Conservation (phyloP, 1,284 basidiomycete species). For the Pseudozyma thailandica region DNA sequence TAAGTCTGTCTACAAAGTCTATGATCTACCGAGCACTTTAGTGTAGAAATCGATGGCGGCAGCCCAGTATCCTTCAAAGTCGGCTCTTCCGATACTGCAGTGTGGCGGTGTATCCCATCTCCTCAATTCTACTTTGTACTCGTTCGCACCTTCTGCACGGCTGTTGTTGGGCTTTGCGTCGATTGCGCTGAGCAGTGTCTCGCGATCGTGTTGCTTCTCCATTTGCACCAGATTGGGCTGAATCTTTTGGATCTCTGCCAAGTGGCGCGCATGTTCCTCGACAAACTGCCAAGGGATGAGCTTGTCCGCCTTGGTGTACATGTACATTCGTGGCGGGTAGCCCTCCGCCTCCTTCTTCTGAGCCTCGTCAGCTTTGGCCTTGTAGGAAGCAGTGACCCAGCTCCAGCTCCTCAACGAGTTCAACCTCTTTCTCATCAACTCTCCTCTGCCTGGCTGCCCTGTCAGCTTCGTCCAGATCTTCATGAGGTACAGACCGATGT, state of each 20-base stretch:
- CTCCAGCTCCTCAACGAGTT: constrained; percentile 50
- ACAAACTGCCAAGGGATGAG: constrained; percentile 55
- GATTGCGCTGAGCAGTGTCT: constrained; percentile 5
- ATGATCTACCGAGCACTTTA: constrained; percentile 25
- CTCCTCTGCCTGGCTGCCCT: constrained; percentile 34
- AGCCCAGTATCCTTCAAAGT: constrained; percentile 57
- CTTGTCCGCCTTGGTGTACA: constrained; percentile 56
- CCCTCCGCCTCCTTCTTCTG: constrained; percentile 1
- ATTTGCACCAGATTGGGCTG: constrained; percentile 32
- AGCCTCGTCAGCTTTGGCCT: constrained; percentile 1
- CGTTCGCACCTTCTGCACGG: neutral
- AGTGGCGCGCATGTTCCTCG: constrained; percentile 53
- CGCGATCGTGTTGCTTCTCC: constrained; percentile 25
- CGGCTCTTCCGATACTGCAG: constrained; percentile 54
- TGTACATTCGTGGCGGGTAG: constrained; percentile 56
- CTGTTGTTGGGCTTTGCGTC: no score
- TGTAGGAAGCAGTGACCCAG: constrained; percentile 40
- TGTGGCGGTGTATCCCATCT: constrained; percentile 56
- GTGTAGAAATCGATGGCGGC: constrained; percentile 41
- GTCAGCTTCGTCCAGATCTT: constrained; percentile 34
- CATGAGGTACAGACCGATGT: constrained; percentile 36
- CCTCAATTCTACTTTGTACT: constrained; percentile 41
- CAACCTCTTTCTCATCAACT: constrained; percentile 42
- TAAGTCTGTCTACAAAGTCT: neutral
- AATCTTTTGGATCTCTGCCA: constrained; percentile 16